Evolutionary conservation across 768 basidiomycete species (phyloP).

Genomic region (Lactarius psammicola): DNA sequence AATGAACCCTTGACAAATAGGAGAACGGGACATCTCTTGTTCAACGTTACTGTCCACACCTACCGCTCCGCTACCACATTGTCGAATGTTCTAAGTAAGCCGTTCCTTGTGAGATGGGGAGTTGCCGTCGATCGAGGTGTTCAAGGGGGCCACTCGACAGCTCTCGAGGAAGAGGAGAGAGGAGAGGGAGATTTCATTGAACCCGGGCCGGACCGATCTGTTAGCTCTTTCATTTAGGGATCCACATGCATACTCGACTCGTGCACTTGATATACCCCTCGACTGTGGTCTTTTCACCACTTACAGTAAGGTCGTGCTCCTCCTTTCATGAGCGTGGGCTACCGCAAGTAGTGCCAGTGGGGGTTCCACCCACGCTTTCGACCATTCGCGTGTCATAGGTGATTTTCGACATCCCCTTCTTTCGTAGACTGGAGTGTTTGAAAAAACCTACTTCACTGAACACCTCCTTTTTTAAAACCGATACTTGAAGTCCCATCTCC

Average conservation of each 20-base stretch:
- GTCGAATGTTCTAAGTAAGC: neutral
- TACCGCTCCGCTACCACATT: neutral
- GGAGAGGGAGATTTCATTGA: too few species aligned
- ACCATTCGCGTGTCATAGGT: slow-evolving; percentile 1
- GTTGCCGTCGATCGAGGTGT: slow-evolving; percentile 17
- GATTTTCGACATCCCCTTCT: neutral
- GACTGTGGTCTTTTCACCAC: neutral
- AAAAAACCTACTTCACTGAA: neutral
- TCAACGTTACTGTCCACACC: neutral
- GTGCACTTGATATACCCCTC: neutral
- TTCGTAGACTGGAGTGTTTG: neutral
- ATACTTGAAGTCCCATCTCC: neutral
- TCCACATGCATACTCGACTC: neutral
- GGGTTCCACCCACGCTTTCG: slow-evolving; percentile 8
- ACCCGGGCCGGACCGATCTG: too few species aligned
- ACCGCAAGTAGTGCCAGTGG: neutral
- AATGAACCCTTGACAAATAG: slow-evolving; percentile 9
- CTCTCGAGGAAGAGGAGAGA: neutral
- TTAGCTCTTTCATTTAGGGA: neutral
- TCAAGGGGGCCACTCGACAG: neutral
- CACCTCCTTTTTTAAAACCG: neutral
- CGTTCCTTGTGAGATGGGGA: slow-evolving; percentile 12
- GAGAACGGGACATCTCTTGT: neutral
- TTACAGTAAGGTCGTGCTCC: slow-evolving; percentile 12
- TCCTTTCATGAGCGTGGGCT: neutral